These are phyloP conservation scores for Amanita brunnescens DNA, from an alignment of 768 basidiomycete species.

Conservation along the genomic window DNA sequence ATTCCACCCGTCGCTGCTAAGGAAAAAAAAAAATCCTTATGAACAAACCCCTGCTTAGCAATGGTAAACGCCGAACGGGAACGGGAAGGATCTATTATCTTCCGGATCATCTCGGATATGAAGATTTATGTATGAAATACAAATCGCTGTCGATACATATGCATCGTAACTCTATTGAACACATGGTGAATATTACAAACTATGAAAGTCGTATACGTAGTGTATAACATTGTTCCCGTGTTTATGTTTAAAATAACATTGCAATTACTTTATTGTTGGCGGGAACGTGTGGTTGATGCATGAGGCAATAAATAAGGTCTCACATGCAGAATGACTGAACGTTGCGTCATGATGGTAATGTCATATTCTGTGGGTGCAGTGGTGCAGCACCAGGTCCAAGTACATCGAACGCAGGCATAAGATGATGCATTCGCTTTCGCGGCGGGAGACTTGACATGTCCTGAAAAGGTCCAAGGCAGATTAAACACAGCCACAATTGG, in stretches of 20 bases:
- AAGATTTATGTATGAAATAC: background rate
- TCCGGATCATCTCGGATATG: background rate
- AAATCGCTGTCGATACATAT: background rate
- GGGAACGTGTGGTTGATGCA: conserved; percentile 4
- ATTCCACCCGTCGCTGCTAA: too few species aligned
- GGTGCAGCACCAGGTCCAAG: conserved; percentile 34
- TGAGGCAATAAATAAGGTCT: conserved; percentile 1
- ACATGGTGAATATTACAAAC: background rate
- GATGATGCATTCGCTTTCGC: conserved; percentile 59
- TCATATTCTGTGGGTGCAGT: conserved; percentile 47
- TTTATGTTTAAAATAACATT: background rate
- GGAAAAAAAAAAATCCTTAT: too few species aligned
- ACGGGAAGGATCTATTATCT: background rate
- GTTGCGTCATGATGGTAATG: conserved; percentile 38
- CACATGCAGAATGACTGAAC: too few species aligned
- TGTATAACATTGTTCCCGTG: background rate
- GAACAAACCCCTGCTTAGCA: background rate
- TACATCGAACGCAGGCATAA: conserved; percentile 52
- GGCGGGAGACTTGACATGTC: conserved; percentile 47
- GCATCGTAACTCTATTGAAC: conserved; percentile 1
- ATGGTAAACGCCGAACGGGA: background rate
- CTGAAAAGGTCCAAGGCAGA: conserved; percentile 22
- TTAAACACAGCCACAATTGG: conserved; percentile 6
- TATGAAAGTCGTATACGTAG: background rate
- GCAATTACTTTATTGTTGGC: conserved; percentile 8